Evolutionary conservation across 2,329 filamentous ascomycete species (phyloP), one percentile per base, ranked within the genome.

Genomic region (Aspergillus calidoustus): DNA sequence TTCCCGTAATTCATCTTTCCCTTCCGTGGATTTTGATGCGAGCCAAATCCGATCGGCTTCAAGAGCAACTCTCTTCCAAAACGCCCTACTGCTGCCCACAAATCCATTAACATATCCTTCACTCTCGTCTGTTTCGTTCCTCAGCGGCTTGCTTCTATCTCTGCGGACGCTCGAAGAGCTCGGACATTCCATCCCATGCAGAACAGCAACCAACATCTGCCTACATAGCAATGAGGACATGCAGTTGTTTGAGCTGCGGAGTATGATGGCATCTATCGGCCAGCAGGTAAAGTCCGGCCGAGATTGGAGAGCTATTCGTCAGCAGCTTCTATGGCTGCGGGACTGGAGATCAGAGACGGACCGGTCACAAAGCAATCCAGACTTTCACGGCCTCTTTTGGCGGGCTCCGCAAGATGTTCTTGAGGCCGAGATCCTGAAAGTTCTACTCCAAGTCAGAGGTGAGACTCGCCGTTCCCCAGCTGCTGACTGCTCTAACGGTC

Each of bases 241-340:
- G 62, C 86, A 89, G 64, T 67, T 83, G 28, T 76, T 76, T 7
- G 78, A 88, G 59, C 69, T 89, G 6, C 79, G 81, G 57, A 83
- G 77, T 57, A 78, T 87, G n/a, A 71, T 89, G 7, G 79, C 82
- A 51, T 76, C 77, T 2, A 74, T 84, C 25, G 66, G 75, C 13
- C 77, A 75, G 9, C 73, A 81, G 25, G 77, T 79, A 53, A 79
- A 74, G 48, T 77, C 82, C 57, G 79, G 79, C 13, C 75, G 80
- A 31, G 75, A 81, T 57, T 87, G 85, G 85, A 70, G 66, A 41
- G 71, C 70, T 8, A 78, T 82, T 22, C 79, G 86, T 54, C 71
- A 77, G 7, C 82, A 83, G 64, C 66, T 89, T 13, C 74, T 87
- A 7, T 89, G 87, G 87, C 78, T 89, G 7, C 85, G 83, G 76